Conservation (phyloP, 2,329 filamentous ascomycete genomes). For the Gremmenia infestans region DNA sequence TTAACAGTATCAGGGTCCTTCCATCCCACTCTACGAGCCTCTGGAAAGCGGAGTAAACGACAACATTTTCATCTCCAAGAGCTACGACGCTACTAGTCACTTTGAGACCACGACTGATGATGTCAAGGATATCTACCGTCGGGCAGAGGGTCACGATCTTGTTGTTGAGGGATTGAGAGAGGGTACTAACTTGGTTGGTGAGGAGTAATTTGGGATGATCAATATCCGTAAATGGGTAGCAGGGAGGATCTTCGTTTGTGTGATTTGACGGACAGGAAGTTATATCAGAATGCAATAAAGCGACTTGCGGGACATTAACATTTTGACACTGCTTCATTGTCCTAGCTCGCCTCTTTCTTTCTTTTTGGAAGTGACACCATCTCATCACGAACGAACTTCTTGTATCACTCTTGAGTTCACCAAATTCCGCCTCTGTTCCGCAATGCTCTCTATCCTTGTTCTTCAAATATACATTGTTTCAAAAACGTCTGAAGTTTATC, state of each 20-base stretch:
- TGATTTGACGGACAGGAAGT: not conserved
- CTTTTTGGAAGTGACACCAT: too few relatives aligned
- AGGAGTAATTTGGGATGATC: slow-evolving; percentile 48
- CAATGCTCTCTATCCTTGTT: too few relatives aligned
- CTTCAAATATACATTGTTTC: too few relatives aligned
- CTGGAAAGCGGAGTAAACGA: slow-evolving; percentile 75
- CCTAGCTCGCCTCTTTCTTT: too few relatives aligned
- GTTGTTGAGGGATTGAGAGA: slow-evolving; percentile 62
- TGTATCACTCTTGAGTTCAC: too few relatives aligned
- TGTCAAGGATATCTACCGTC: slow-evolving; percentile 86
- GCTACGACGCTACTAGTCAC: slow-evolving; percentile 96
- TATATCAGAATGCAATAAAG: not conserved
- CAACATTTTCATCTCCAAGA: slow-evolving; percentile 97
- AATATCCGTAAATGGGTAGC: not conserved
- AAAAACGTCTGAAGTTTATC: too few relatives aligned
- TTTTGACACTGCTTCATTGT: too few relatives aligned
- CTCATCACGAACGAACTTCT: too few relatives aligned
- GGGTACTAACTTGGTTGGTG: slow-evolving; percentile 60
- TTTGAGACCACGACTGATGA: slow-evolving; percentile 92
- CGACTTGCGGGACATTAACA: not conserved
- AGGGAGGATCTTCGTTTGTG: not conserved
- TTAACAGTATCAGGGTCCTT: slow-evolving; percentile 52
- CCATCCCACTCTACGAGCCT: slow-evolving; percentile 92
- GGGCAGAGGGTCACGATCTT: slow-evolving; percentile 67
- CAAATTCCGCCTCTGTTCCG: too few relatives aligned